A percentile compares a stretch with the other conserved stretches of the same genome.
Conservation (phyloP, 2,329 filamentous ascomycete genomes). For the Meredithiella fracta region DNA sequence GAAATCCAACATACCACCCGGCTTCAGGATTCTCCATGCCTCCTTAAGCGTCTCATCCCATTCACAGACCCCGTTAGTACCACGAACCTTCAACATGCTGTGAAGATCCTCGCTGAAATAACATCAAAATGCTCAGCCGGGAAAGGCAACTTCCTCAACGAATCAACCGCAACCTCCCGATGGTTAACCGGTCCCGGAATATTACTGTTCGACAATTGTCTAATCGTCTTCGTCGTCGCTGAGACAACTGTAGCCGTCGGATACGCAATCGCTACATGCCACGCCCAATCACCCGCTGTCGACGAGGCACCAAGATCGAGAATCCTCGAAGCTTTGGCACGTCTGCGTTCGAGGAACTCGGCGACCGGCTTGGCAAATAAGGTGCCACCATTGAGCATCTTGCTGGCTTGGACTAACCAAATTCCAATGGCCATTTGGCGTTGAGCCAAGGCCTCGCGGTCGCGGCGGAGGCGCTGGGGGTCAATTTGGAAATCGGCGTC, state of each 20-base stretch:
- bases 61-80: slow-evolving; percentile 58
- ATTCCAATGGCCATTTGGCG: slow-evolving; percentile 47
- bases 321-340: slow-evolving; percentile 39
- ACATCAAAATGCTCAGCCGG: slow-evolving; percentile 75
- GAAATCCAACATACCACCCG: slow-evolving; percentile 85
- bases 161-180: slow-evolving; percentile 60
- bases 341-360: slow-evolving; percentile 32
- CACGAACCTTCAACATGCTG: slow-evolving; percentile 59
- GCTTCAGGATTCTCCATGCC: slow-evolving; percentile 81
- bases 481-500: slow-evolving; percentile 52
- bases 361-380: slow-evolving; percentile 48
- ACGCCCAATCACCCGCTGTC: slow-evolving; percentile 78
- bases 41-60: slow-evolving; percentile 75
- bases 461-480: slow-evolving; percentile 42
- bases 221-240: slow-evolving; percentile 56
- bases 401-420: slow-evolving; percentile 46
- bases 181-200: slow-evolving; percentile 79
- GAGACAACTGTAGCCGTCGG: slow-evolving; percentile 78
- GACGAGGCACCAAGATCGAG: slow-evolving; percentile 76
- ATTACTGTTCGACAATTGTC: slow-evolving; percentile 55
- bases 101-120: slow-evolving; percentile 77
- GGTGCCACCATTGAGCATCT: slow-evolving; percentile 46
- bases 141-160: slow-evolving; percentile 71
- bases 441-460: slow-evolving; percentile 69
- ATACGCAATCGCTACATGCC: slow-evolving; percentile 77